A percentile compares a stretch with the other conserved stretches of the same genome.
phyloP scores from a whole-genome alignment of 2,329 filamentous ascomycete species.

The Trichoderma koningiopsis region DNA sequence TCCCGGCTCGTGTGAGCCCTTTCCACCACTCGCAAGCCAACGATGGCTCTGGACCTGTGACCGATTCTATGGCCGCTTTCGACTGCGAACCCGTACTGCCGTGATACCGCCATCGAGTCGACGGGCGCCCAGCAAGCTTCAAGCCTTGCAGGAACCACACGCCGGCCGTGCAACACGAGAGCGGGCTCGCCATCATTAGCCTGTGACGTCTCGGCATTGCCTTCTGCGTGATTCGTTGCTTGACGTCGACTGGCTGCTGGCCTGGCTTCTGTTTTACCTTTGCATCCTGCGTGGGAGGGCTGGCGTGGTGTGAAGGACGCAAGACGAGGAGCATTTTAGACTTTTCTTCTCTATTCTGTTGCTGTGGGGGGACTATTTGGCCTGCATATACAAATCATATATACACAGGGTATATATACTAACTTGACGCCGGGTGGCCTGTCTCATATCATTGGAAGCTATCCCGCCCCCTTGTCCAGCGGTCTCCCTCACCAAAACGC shows the following conservation, averaged over 20 bases:
- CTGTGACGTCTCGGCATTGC: slow-evolving; percentile 16
- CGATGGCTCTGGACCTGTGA: slow-evolving; percentile 15
- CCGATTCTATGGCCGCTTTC: slow-evolving; percentile 21
- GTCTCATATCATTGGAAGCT: slow-evolving; percentile 11
- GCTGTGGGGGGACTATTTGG: slow-evolving; percentile 6
- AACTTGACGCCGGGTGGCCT: neutral
- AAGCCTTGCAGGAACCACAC: slow-evolving; percentile 22
- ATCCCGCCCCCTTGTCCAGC: neutral
- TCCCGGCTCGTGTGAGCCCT: neutral
- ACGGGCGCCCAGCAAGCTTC: slow-evolving; percentile 22
- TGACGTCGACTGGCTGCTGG: neutral
- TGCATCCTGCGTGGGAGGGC: neutral
- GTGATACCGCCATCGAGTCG: slow-evolving; percentile 24
- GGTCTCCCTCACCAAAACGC: neutral
- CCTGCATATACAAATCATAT: slow-evolving; percentile 14
- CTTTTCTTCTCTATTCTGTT: neutral
- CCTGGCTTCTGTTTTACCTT: neutral
- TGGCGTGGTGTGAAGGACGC: slow-evolving; percentile 13
- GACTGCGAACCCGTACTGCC: slow-evolving; percentile 23
- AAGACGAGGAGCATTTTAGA: slow-evolving; percentile 5
- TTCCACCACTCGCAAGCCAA: neutral
- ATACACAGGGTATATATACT: slow-evolving; percentile 3
- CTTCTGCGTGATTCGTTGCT: slow-evolving; percentile 11
- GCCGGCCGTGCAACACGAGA: slow-evolving; percentile 17
- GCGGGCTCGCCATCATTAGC: slow-evolving; percentile 19